Evolutionary conservation across 192 early-diverging fungal genomes (phyloP), one percentile per base, ranked within the genome.

Genomic region (Neocallimastix lanati): DNA sequence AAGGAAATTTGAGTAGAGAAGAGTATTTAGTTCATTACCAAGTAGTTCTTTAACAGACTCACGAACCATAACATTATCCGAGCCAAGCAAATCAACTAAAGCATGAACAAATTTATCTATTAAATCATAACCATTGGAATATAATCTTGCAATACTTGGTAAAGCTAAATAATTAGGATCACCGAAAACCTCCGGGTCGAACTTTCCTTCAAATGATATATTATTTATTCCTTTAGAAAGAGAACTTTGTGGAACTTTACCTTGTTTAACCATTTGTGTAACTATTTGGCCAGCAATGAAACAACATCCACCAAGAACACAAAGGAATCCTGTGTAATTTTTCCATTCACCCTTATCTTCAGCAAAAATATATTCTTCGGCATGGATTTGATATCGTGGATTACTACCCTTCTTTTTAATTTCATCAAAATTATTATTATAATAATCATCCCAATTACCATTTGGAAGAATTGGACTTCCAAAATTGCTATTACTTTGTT

Each of bases 321-420:
- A 92, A 28, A 94, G 85, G 81, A 94, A 96, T 2, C 93, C 93
- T 12, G 92, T 93, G 82, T 93, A 93, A 79, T 94, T 93, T 78
- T 88, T 86, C 92, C 94, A 93, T 76, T 94, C 92, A 13, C 90
- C 82, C 18, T 5, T 84, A 76, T 89, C 87, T 16, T 88, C 84
- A 25, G 78, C 18, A 79, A 77, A 83, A 16, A 29, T 67, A 82
- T 67, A 82, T 14, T 36, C 67, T 79, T 25, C 82, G 40, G 78
- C 28, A 78, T 76, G 28, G 29, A 82, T 28, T 82, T 84, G 28
- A 87, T 81, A 67, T 85, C 86, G 28, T 84, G 78, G 30, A 78
- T 84, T 28, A 84, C 82, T 33, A 80, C 81, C 15, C 82, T 81
- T 78, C 82, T 86, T 67, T n/a, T 67, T 67, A 27, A 5, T 3